A percentile compares a stretch with the other conserved stretches of the same genome.
phyloP scores from a whole-genome alignment of 352 stramenopile genomes.

The Saprolegnia diclina region DNA sequence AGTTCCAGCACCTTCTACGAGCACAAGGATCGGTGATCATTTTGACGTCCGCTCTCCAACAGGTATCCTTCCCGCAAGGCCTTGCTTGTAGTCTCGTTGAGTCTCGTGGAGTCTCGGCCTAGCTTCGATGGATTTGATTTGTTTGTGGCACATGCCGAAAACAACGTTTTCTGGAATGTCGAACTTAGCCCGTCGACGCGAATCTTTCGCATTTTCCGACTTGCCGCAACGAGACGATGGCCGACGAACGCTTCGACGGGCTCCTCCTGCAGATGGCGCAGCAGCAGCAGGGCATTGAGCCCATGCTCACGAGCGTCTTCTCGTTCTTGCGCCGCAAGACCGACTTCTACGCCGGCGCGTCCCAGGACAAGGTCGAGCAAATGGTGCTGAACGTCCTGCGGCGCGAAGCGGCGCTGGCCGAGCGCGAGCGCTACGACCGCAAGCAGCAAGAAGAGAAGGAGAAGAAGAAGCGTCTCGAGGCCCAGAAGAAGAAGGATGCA shows the following conservation, averaged over 20 bases:
- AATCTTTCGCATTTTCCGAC: conserved; percentile 22
- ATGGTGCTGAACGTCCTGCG: conserved; percentile 86
- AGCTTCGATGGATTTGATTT: not conserved
- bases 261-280: conserved; percentile 97
- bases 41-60: too few species aligned
- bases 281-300: conserved; percentile 96
- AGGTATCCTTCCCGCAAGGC: too few species aligned
- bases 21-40: too few species aligned
- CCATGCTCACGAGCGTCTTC: conserved; percentile 97
- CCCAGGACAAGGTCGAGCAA: conserved; percentile 62
- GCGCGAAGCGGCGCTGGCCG: conserved; percentile 86
- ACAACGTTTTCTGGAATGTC: conserved; percentile 16
- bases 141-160: not conserved
- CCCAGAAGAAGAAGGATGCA: conserved; percentile 48
- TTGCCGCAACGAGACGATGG: conserved; percentile 15
- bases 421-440: conserved; percentile 70
- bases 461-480: conserved; percentile 52
- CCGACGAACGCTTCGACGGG: conserved; percentile 84
- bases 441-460: conserved; percentile 63
- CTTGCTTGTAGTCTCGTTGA: too few species aligned
- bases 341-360: conserved; percentile 96
- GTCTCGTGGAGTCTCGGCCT: too few species aligned
- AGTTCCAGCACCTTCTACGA: too few species aligned
- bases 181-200: conserved; percentile 7
- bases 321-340: conserved; percentile 98